Evolutionary conservation across 352 stramenopile species (phyloP).

Genomic region (Globisporangium cederbergense): DNA sequence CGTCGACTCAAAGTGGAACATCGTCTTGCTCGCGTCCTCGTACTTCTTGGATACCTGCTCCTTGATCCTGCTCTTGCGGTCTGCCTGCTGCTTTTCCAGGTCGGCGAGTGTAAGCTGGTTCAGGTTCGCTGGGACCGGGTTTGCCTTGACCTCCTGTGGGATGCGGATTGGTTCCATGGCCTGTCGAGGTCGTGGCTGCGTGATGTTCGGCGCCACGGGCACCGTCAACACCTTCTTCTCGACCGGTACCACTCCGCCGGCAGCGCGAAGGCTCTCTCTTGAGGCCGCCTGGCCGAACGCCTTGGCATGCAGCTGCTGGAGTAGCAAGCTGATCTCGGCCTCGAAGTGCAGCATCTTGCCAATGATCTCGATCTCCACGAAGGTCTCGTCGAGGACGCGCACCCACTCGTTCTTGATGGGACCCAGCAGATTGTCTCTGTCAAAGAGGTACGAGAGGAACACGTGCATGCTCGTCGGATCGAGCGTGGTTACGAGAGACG

Average conservation of each 20-base stretch:
- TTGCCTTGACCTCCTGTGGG: slow-evolving; percentile 67
- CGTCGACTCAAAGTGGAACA: slow-evolving; percentile 79
- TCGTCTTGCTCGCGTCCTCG: slow-evolving; percentile 47
- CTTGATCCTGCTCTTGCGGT: slow-evolving; percentile 54
- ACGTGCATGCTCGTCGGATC: slow-evolving; percentile 86
- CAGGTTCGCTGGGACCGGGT: slow-evolving; percentile 58
- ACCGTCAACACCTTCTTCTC: slow-evolving; percentile 62
- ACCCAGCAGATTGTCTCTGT: slow-evolving; percentile 59
- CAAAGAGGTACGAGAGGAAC: slow-evolving; percentile 85
- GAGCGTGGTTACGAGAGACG: slow-evolving; percentile 47
- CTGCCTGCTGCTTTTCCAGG: slow-evolving; percentile 50
- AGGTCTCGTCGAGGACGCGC: slow-evolving; percentile 77
- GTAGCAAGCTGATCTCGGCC: slow-evolving; percentile 31
- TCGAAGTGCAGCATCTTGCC: slow-evolving; percentile 50
- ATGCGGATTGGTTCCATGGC: slow-evolving; percentile 79
- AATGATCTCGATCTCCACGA: slow-evolving; percentile 76
- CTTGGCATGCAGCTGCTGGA: slow-evolving; percentile 61
- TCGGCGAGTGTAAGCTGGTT: slow-evolving; percentile 66
- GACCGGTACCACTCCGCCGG: slow-evolving; percentile 31
- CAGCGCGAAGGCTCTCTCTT: slow-evolving; percentile 38
- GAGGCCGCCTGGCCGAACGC: slow-evolving; percentile 52
- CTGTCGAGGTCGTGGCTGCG: slow-evolving; percentile 66
- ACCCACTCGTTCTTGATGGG: slow-evolving; percentile 78
- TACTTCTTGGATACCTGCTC: slow-evolving; percentile 74
- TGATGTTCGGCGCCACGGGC: slow-evolving; percentile 82